Base-by-base conservation (phyloP, 192 early-diverging fungal genomes). In the Coemansia sp. region DNA sequence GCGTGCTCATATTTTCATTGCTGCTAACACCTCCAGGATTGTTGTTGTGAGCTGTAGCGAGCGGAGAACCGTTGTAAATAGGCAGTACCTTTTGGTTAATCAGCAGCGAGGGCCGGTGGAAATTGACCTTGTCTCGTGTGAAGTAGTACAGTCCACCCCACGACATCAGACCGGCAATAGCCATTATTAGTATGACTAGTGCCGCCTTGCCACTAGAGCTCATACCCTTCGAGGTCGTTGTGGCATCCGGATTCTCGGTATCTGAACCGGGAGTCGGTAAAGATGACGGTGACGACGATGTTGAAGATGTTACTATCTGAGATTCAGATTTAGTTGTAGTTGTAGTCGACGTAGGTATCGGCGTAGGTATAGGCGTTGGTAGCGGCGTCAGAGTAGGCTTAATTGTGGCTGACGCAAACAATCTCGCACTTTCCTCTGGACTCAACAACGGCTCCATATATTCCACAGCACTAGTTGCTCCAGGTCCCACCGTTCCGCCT, bases 81-180 rank as follows among this genome's bases (percentile, higher is more conserved):
- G 60, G 60, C 33, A 62, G 31, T 0, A 62, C 36, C 36, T 62
- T 62, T 62, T 39, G 9, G 60, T 33, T 62, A 36, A 16, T 22
- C 12, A 33, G 55, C 55, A 39, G 20, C 11, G 60, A 62, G 16
- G 60, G 60, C 60, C 18, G 36, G 36, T 20, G 60, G 38, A 40
- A 62, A 22, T 40, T 62, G 36, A 20, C 63, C 24, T 64, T 64
- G 43, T 64, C 63, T 31, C 44, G 41, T 3, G 64, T 69, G 24
- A 73, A 50, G 31, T 68, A 64, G 60, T 69, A 73, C 62, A 79
- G 61, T 1, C 24, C 72, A 1, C 33, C 57, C 77, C 77, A 79
- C 24, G 77, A 79, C 29, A 74, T 49, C 3, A 73, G 52, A 9
- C 72, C 77, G 20, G 68, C 55, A 15, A 74, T 55, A 12, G 68